Base-by-base conservation (phyloP, 2,329 filamentous ascomycete genomes). In the Nigrospora oryzae region DNA sequence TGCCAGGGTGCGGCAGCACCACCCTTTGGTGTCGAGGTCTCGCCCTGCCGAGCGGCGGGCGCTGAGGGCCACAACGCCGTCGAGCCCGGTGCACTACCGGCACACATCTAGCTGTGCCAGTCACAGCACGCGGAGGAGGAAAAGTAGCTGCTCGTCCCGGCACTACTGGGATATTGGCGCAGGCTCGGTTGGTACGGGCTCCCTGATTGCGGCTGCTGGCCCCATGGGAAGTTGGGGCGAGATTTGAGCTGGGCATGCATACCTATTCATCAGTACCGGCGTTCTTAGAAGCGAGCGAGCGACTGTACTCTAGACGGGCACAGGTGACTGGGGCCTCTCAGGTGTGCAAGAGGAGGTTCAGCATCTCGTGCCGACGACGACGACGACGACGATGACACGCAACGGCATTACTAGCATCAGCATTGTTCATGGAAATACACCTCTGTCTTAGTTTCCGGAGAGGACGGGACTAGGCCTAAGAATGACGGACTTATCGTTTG, bases 111-210 rank as follows among this genome's bases (percentile, higher is more conserved):
- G 86, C 62, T 95, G 89, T 62, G 89, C 88, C 4, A 95, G 87
- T 59, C 88, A 95, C 65, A 94, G 87, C 63, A 88, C 87, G 8
- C 83, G 84, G 61, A 81, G 83, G 54, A 73, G 75, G 56, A 71
- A 77, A 43, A 86, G 81, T 55, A 83, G 79, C 32, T 90, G 86
- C 38, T 61, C 60, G 19, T 87, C 83, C 38, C 71, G 89, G 43
- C 88, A 95, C 60, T 96, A 94, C 63, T 96, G 90, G 90, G 90
- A 95, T 62, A 79, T 95, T 52, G 88, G 88, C 23, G 49, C 43
- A 12, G 86, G 81, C 6, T 89, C 82, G 54, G 76, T 89, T 19
- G 86, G 86, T 2, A 90, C 86, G 45, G 84, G 84, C 4, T 86
- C 83, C 51, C 71, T 83, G 49, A 79, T 86, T 61, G 80, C 78